phyloP scores from a whole-genome alignment of 164 flowering plant species.

The Euptelea pleiosperma region DNA sequence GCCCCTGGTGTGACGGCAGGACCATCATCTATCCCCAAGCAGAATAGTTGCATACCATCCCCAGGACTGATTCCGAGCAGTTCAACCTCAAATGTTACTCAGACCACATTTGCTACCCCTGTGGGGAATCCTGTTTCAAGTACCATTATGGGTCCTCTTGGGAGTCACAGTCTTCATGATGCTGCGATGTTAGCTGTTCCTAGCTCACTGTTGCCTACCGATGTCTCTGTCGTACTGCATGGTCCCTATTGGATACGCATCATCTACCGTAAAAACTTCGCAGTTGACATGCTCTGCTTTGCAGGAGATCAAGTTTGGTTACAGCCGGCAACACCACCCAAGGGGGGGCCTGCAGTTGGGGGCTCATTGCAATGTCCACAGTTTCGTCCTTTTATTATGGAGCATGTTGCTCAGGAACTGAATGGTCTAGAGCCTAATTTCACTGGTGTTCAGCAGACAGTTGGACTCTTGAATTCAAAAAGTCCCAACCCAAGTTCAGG shows the following conservation, averaged over 20 bases:
- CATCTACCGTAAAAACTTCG: constrained; percentile 85
- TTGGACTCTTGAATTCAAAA: constrained; percentile 49
- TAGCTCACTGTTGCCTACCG: constrained; percentile 92
- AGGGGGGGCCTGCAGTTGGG: constrained; percentile 79
- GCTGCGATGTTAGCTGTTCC: constrained; percentile 82
- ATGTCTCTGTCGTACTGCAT: constrained; percentile 93
- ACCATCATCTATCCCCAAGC: constrained; percentile 50
- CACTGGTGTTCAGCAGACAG: constrained; percentile 52
- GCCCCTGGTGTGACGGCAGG: constrained; percentile 52
- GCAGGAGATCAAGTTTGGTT: constrained; percentile 99
- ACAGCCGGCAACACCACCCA: constrained; percentile 99
- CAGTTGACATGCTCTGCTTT: constrained; percentile 98
- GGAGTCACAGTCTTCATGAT: constrained; percentile 55
- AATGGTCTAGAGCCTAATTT: constrained; percentile 79
- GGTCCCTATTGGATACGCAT: constrained; percentile 98
- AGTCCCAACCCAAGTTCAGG: constrained; percentile 44
- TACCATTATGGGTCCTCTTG: constrained; percentile 42
- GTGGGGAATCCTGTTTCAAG: constrained; percentile 42
- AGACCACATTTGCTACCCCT: constrained; percentile 33
- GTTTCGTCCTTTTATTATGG: constrained; percentile 99
- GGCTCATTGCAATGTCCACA: constrained; percentile 99
- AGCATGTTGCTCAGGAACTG: constrained; percentile 97
- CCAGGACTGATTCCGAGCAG: constrained; percentile 50
- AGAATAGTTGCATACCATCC: constrained; percentile 40
- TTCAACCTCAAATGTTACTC: constrained; percentile 43